Percentiles rank a stretch among this genome's conserved stretches.
These are phyloP conservation scores for Lignosus rhinocerotis DNA, from an alignment of 1,284 basidiomycete genomes.

Conservation along the genomic window DNA sequence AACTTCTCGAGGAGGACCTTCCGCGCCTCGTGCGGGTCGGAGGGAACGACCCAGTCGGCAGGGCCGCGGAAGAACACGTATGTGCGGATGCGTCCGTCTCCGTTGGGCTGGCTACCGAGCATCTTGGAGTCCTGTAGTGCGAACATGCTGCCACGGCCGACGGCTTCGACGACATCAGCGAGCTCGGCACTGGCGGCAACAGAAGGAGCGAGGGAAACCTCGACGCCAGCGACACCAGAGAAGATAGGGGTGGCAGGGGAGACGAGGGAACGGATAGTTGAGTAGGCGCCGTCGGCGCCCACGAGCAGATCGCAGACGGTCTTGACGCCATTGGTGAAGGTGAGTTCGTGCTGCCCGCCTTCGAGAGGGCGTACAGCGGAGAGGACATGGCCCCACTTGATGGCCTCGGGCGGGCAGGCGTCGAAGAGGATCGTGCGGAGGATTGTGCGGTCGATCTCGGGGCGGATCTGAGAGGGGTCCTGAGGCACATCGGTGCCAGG, in stretches of 20 bases:
- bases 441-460: conserved; percentile 3
- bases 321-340: not conserved
- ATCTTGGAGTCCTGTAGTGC: not conserved
- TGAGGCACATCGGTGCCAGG: not conserved
- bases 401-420: not conserved
- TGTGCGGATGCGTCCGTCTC: conserved; percentile 14
- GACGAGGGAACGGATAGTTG: not conserved
- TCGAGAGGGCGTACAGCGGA: not conserved
- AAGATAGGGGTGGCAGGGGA: conserved; percentile 1
- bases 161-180: conserved; percentile 2
- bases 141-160: conserved; percentile 10
- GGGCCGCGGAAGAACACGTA: conserved; percentile 6
- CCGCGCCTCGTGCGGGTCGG: conserved; percentile 5
- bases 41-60: conserved; percentile 6
- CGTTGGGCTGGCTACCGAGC: conserved; percentile 4
- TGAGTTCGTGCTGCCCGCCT: not conserved
- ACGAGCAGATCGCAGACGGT: not conserved
- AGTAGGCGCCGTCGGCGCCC: not conserved
- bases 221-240: not conserved
- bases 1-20: conserved; percentile 7
- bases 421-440: conserved; percentile 1
- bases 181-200: not conserved
- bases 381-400: conserved; percentile 1
- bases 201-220: not conserved
- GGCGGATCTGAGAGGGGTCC: not conserved